Conservation (phyloP, 1,139 yeast species). For the Pichia sp. region DNA sequence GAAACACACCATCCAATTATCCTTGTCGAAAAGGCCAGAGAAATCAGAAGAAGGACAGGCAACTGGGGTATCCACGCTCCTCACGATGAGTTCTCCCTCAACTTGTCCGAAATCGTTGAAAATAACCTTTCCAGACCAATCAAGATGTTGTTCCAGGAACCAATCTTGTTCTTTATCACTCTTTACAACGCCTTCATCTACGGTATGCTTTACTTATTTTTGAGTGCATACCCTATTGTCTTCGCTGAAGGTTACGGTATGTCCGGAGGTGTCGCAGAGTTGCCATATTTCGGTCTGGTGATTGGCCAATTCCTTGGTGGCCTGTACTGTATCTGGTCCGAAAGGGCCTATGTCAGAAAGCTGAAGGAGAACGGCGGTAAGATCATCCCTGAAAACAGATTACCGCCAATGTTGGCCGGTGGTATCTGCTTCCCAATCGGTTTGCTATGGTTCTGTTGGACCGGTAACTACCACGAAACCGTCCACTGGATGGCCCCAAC, state of each 20-base stretch:
- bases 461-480: constrained; percentile 62
- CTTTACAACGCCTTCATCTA: constrained; percentile 79
- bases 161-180: constrained; percentile 63
- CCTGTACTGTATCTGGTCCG: constrained; percentile 34
- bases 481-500: constrained; percentile 89
- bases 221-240: constrained; percentile 76
- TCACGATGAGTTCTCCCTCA: constrained; percentile 55
- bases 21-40: constrained; percentile 57
- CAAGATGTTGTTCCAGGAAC: constrained; percentile 64
- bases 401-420: constrained; percentile 70
- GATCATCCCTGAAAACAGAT: constrained; percentile 74
- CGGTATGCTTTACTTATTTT: constrained; percentile 71
- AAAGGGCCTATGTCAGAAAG: constrained; percentile 35
- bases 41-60: constrained; percentile 53
- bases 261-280: constrained; percentile 51
- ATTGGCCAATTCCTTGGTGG: constrained; percentile 64
- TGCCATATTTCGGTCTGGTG: constrained; percentile 59
- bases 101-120: constrained; percentile 53
- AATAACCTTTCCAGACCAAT: constrained; percentile 71
- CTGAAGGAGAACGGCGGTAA: constrained; percentile 49
- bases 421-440: constrained; percentile 69
- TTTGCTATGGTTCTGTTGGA: constrained; percentile 81
- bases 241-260: constrained; percentile 59
- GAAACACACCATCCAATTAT: constrained; percentile 63
- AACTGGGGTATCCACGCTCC: constrained; percentile 85